A percentile compares a stretch with the other conserved stretches of the same genome.
Conservation (phyloP, 176 grass and related monocot species). For the Eremochloa ophiuroides region DNA sequence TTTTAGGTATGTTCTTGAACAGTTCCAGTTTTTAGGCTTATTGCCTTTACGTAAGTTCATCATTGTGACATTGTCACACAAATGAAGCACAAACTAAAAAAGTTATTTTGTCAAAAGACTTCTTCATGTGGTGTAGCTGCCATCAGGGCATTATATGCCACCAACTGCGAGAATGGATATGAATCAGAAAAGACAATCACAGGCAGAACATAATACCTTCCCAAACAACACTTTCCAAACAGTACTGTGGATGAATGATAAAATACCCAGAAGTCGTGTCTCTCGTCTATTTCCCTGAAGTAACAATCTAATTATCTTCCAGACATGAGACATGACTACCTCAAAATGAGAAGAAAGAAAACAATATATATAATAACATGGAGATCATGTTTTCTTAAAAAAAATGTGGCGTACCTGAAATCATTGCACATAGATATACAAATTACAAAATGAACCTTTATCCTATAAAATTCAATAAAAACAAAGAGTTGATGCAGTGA, state of each 20-base stretch:
- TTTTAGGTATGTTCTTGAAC: background rate
- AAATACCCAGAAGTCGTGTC: constrained; percentile 75
- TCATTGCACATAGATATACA: background rate
- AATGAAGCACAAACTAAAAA: background rate
- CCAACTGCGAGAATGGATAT: background rate
- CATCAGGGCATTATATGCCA: background rate
- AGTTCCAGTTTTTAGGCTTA: background rate
- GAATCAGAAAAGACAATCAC: background rate
- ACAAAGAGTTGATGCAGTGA: background rate
- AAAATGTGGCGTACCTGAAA: background rate
- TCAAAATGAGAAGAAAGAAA: background rate
- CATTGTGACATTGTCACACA: background rate
- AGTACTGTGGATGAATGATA: constrained; percentile 96
- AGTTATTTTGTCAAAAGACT: background rate
- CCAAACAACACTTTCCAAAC: constrained; percentile 99
- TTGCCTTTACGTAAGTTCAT: background rate
- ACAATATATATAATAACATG: background rate
- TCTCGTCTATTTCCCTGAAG: constrained; percentile 95
- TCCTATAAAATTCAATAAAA: background rate
- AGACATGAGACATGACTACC: background rate
- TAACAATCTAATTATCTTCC: constrained; percentile 1
- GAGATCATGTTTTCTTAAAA: background rate
- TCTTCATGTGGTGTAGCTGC: background rate
- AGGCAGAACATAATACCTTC: constrained; percentile 59
- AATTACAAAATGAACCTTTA: too few relatives aligned